Conservation (phyloP, 1,139 yeast genomes). For the Spathaspora sp. region DNA sequence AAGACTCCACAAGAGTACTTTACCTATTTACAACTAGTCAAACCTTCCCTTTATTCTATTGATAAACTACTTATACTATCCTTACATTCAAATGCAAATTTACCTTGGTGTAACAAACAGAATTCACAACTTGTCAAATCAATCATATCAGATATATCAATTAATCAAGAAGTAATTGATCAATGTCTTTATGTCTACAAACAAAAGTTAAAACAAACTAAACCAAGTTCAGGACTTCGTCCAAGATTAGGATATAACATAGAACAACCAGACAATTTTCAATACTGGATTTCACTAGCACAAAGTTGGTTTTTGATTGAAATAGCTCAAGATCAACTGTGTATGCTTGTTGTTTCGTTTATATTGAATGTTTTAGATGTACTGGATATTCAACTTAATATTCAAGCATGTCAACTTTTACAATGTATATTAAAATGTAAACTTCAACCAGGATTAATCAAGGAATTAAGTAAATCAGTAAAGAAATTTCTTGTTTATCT, state of each 20-base stretch:
- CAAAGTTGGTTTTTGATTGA: slow-evolving; percentile 30
- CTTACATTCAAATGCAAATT: slow-evolving; percentile 26
- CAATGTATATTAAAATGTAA: neutral
- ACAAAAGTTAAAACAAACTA: slow-evolving; percentile 6
- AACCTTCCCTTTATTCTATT: neutral
- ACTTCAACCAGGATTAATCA: slow-evolving; percentile 13
- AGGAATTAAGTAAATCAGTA: slow-evolving; percentile 13
- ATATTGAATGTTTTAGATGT: slow-evolving; percentile 52
- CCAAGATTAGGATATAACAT: slow-evolving; percentile 30
- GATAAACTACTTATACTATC: slow-evolving; percentile 13
- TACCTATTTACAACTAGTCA: slow-evolving; percentile 3
- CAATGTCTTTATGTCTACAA: slow-evolving; percentile 7
- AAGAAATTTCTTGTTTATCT: slow-evolving; percentile 42
- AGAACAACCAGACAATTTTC: no score
- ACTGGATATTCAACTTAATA: slow-evolving; percentile 43
- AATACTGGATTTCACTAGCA: slow-evolving; percentile 18
- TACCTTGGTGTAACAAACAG: slow-evolving; percentile 27
- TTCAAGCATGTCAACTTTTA: slow-evolving; percentile 31
- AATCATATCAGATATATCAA: slow-evolving; percentile 7
- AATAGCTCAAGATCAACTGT: slow-evolving; percentile 21
- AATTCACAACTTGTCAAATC: slow-evolving; percentile 17
- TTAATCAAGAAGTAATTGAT: slow-evolving; percentile 7
- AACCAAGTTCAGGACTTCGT: slow-evolving; percentile 20
- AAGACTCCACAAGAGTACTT: neutral
- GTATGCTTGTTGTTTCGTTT: slow-evolving; percentile 51